Conservation (phyloP, 2,329 filamentous ascomycete species). For the Rhinocladiella similis region DNA sequence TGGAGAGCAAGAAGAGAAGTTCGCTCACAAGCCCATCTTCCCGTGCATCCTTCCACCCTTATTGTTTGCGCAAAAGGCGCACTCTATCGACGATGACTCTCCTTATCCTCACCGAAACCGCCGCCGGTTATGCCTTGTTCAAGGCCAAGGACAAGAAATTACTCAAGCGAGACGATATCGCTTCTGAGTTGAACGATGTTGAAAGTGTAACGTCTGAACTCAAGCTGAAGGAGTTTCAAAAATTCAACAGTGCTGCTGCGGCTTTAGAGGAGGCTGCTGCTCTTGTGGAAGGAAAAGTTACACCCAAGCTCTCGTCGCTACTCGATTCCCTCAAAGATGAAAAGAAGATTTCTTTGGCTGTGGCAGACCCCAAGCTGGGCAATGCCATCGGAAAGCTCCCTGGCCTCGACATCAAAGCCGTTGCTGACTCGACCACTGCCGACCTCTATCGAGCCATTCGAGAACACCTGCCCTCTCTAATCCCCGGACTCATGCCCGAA, state of each 20-base stretch:
- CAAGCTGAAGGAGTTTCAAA: conserved; percentile 95
- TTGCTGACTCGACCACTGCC: conserved; percentile 77
- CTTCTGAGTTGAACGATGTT: conserved; percentile 71
- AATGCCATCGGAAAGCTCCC: conserved; percentile 91
- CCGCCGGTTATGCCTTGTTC: conserved; percentile 95
- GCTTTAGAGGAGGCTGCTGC: conserved; percentile 89
- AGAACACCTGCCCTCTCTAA: conserved; percentile 83
- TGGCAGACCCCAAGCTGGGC: conserved; percentile 89
- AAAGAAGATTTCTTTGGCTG: conserved; percentile 92
- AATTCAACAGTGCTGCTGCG: conserved; percentile 90
- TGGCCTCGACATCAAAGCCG: conserved; percentile 77
- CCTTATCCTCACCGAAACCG: conserved; percentile 91
- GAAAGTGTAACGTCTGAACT: conserved; percentile 84
- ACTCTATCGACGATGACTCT: conserved; percentile 67
- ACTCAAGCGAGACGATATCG: conserved; percentile 80
- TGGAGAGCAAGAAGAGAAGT: conserved; percentile 3
- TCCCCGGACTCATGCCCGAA: conserved; percentile 80
- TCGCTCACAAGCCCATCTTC: conserved; percentile 4
- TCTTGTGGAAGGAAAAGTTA: conserved; percentile 91
- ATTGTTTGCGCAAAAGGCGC: conserved; percentile 8
- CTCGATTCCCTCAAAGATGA: conserved; percentile 92
- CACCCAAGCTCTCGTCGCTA: conserved; percentile 76
- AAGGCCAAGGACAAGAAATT: conserved; percentile 99
- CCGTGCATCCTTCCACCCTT: neutral
- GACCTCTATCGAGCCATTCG: conserved; percentile 95